Conservation (phyloP, 352 stramenopile genomes). For the Elongisporangium prolatum region DNA sequence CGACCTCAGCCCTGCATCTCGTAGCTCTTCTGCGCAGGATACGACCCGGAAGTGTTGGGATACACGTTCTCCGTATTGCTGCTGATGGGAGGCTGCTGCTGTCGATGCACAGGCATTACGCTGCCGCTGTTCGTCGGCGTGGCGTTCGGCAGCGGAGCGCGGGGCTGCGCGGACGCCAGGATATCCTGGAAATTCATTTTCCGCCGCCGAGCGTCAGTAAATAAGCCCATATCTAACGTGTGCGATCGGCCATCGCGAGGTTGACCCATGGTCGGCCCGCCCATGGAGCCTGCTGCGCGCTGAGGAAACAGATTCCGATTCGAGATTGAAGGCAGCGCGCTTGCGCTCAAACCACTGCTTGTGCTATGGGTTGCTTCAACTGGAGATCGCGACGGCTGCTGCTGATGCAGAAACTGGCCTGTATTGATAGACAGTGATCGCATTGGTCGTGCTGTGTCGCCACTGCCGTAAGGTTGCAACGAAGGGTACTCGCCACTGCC, state of each 20-base stretch:
- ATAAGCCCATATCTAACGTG: slow-evolving; percentile 82
- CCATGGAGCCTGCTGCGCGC: slow-evolving; percentile 15
- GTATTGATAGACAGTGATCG: slow-evolving; percentile 61
- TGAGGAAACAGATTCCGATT: slow-evolving; percentile 39
- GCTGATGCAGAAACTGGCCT: slow-evolving; percentile 35
- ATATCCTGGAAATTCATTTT: slow-evolving; percentile 90
- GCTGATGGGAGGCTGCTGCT: slow-evolving; percentile 11
- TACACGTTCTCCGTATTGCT: slow-evolving; percentile 55
- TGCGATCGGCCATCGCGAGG: slow-evolving; percentile 76
- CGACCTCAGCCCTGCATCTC: background rate
- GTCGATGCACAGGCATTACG: slow-evolving; percentile 3
- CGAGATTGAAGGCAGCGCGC: slow-evolving; percentile 52
- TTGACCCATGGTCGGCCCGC: slow-evolving; percentile 57
- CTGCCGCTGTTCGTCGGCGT: slow-evolving; percentile 12
- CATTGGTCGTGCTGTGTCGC: slow-evolving; percentile 34
- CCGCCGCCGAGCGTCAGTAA: slow-evolving; percentile 63
- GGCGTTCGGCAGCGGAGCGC: background rate
- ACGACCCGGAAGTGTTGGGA: slow-evolving; percentile 22
- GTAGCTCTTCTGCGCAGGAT: slow-evolving; percentile 14
- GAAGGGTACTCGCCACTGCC: slow-evolving; percentile 9
- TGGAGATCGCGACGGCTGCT: slow-evolving; percentile 5
- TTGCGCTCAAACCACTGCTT: slow-evolving; percentile 12
- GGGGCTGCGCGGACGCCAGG: slow-evolving; percentile 43
- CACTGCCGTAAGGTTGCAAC: slow-evolving; percentile 11
- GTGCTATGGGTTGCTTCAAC: slow-evolving; percentile 9